Evolutionary conservation across 1,139 yeast genomes (phyloP), one percentile per base, ranked within the genome.

Genomic region (Kodamaea alishanica): DNA sequence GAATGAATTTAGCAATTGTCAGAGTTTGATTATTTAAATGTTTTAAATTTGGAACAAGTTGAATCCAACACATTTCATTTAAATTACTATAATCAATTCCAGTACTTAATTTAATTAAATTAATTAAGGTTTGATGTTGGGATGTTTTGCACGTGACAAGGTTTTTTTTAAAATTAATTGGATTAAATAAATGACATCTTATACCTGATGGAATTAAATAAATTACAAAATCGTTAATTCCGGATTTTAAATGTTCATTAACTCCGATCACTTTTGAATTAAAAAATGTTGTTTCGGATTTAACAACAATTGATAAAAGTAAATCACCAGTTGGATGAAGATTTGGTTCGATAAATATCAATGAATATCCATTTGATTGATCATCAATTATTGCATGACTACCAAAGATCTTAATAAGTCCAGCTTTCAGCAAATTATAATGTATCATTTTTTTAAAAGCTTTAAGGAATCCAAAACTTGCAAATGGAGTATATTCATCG

Each of bases 171-270:
- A 73, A 51, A 22, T 71, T 65, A 3, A 60, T 50, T 6, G 73
- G 69, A 27, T 81, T 78, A 39, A 58, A 69, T 29, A 82, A 63
- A 46, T 78, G 81, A 38, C 87, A 85, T 39, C 89, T 63, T 11
- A 84, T 79, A 0, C 90, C 94, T 8, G 89, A 79, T 0, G 95
- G 96, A 5, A 83, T 77, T 36, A 86, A 55, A 49, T 84, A 83
- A 0, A 85, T 60, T 6, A 78, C 84, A 52, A 70, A 75, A 28
- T 46, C 44, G 6, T 41, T 26, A 26, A 42, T 44, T 3, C 20
- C 20, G 20, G 20, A 3, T 15, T 15, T 15, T 4, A 15, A 3
- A n/a, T n/a, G n/a, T 4, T 15, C 20, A 4, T 38, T 48, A 40
- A 9, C 6, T 12, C 24, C 1, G 26, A 7, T 6, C 6, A 20